Evolutionary conservation across 805 yeast species (phyloP).

Genomic region (Middelhovenomyces tepae): DNA sequence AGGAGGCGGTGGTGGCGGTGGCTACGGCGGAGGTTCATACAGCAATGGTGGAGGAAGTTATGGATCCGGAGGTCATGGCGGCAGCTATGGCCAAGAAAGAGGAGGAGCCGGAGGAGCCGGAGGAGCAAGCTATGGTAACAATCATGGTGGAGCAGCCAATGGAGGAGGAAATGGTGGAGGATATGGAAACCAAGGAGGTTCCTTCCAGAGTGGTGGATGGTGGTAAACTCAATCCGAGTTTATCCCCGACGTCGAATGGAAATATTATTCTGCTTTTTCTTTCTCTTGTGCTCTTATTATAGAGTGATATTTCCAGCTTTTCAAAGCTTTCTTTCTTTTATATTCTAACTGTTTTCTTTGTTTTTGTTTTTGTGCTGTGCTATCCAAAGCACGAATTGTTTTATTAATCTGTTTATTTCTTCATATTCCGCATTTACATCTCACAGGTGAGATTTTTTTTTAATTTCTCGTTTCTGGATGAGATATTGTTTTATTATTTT

Average conservation of each 20-base stretch:
- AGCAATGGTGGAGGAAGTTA: conserved; percentile 22
- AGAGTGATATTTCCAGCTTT: not conserved
- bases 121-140: conserved; percentile 10
- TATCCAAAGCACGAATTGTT: not conserved
- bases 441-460: too few relatives aligned
- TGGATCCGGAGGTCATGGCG: conserved; percentile 22
- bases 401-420: not conserved
- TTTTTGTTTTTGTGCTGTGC: not conserved
- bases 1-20: conserved; percentile 30
- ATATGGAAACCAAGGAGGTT: conserved; percentile 6
- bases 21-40: conserved; percentile 24
- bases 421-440: too few relatives aligned
- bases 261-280: not conserved
- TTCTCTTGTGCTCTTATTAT: not conserved
- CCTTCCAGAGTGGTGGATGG: not conserved
- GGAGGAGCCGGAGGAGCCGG: conserved; percentile 18
- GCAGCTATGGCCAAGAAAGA: conserved; percentile 20
- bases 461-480: too few relatives aligned
- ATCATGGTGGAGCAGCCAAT: conserved; percentile 7
- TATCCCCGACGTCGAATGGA: not conserved
- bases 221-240: not conserved
- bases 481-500: too few relatives aligned
- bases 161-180: conserved; percentile 11
- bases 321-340: not conserved
- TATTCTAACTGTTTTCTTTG: not conserved